These are phyloP conservation scores for Panaeolus cyanescens DNA, from an alignment of 768 basidiomycete species.

Conservation along the genomic window DNA sequence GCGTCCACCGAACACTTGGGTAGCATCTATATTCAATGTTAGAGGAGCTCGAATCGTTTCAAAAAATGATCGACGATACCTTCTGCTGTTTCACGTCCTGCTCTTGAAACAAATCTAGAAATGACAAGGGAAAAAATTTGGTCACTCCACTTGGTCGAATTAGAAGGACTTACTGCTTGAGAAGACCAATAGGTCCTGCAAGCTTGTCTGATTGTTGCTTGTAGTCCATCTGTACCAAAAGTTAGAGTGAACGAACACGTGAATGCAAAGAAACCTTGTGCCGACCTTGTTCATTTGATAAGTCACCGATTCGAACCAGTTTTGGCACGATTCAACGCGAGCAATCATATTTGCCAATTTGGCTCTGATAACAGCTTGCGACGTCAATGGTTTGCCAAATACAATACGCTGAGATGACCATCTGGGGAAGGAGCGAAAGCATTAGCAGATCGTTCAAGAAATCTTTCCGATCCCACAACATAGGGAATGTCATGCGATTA, in stretches of 20 bases:
- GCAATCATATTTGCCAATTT: constrained; percentile 92
- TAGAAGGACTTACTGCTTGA: constrained; percentile 86
- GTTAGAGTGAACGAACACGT: neutral
- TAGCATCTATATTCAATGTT: constrained; percentile 57
- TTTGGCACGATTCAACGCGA: constrained; percentile 81
- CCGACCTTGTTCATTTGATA: constrained; percentile 89
- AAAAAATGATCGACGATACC: constrained; percentile 27
- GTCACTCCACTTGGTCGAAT: neutral
- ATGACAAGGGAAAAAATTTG: neutral
- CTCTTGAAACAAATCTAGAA: constrained; percentile 66
- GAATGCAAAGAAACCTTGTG: constrained; percentile 10
- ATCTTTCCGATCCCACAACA: neutral
- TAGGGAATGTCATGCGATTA: constrained; percentile 1
- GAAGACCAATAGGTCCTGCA: constrained; percentile 85
- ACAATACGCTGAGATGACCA: constrained; percentile 90
- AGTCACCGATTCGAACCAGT: constrained; percentile 89
- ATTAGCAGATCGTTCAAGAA: constrained; percentile 4
- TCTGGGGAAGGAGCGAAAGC: constrained; percentile 34
- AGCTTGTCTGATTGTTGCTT: constrained; percentile 81
- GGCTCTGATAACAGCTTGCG: constrained; percentile 84
- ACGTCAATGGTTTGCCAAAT: constrained; percentile 83
- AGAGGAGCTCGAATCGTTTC: constrained; percentile 22
- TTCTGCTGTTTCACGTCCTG: constrained; percentile 74
- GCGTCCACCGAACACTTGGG: constrained; percentile 88
- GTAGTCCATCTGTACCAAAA: constrained; percentile 72